These are phyloP conservation scores for Ustilaginoidea virens DNA, from an alignment of 2,329 filamentous ascomycete genomes.

Conservation along the genomic window DNA sequence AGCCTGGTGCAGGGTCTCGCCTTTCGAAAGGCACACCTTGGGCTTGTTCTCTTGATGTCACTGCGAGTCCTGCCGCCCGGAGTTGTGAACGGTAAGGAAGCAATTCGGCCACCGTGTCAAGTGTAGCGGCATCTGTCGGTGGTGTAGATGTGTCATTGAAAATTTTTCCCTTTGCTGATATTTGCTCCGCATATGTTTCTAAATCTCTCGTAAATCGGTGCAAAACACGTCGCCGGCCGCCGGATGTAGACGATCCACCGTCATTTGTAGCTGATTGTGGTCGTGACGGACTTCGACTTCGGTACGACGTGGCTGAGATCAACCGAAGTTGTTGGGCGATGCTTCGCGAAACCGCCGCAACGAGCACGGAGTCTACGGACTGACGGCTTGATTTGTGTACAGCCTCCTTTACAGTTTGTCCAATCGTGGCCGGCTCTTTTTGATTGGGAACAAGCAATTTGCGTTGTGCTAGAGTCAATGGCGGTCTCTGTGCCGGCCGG, in stretches of 20 bases:
- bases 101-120: slow-evolving; percentile 35
- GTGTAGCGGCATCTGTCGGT: slow-evolving; percentile 24
- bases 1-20: slow-evolving; percentile 4
- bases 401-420: slow-evolving; percentile 7
- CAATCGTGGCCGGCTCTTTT: slow-evolving; percentile 1
- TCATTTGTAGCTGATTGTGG: slow-evolving; percentile 1
- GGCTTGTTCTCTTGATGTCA: slow-evolving; percentile 35
- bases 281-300: neutral
- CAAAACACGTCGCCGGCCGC: slow-evolving; percentile 25
- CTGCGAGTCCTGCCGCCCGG: slow-evolving; percentile 35
- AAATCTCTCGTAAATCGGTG: slow-evolving; percentile 19
- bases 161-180: slow-evolving; percentile 20
- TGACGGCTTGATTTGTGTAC: slow-evolving; percentile 12
- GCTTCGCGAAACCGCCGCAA: slow-evolving; percentile 28
- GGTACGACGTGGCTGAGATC: slow-evolving; percentile 13
- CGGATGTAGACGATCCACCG: slow-evolving; percentile 25
- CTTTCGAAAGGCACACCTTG: slow-evolving; percentile 11
- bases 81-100: slow-evolving; percentile 39
- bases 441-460: slow-evolving; percentile 2
- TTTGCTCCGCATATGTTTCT: slow-evolving; percentile 16
- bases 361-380: slow-evolving; percentile 22
- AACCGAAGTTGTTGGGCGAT: slow-evolving; percentile 29
- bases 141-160: slow-evolving; percentile 24
- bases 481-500: slow-evolving; percentile 3
- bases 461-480: slow-evolving; percentile 3